phyloP scores from a whole-genome alignment of 2,329 filamentous ascomycete species.

The Colletotrichum sansevieriae region DNA sequence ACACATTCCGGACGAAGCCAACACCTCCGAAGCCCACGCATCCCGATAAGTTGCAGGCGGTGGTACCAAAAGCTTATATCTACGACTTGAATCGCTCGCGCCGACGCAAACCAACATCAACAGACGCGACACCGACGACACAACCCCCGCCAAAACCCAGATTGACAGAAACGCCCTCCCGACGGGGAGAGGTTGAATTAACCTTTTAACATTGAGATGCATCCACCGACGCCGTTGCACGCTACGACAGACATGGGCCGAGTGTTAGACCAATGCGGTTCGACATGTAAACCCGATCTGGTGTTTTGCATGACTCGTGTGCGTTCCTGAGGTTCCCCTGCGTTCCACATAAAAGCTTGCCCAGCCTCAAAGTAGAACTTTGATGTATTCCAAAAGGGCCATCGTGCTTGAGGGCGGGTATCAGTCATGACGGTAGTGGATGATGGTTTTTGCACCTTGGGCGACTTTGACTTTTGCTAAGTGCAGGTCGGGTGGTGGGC shows the following conservation, averaged over 20 bases:
- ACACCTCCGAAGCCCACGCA: neutral
- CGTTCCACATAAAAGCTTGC: neutral
- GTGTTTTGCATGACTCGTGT: neutral
- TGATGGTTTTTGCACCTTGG: neutral
- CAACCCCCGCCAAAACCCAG: neutral
- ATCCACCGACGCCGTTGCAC: neutral
- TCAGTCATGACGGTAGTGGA: neutral
- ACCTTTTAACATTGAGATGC: neutral
- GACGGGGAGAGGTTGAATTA: neutral
- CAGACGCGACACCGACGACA: conserved; percentile 4
- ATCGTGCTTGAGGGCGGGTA: neutral
- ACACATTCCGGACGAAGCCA: neutral
- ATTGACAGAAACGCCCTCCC: neutral
- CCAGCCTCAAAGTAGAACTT: neutral
- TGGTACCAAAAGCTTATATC: neutral
- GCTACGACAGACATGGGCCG: neutral
- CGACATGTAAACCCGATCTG: neutral
- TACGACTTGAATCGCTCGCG: neutral
- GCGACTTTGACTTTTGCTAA: neutral
- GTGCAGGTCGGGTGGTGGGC: neutral
- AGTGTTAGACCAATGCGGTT: neutral
- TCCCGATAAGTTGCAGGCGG: neutral
- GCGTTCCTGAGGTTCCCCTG: neutral
- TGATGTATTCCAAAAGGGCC: neutral
- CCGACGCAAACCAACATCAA: neutral